These are phyloP conservation scores for Mentha longifolia DNA, from an alignment of 257 asterid species.

Conservation along the genomic window DNA sequence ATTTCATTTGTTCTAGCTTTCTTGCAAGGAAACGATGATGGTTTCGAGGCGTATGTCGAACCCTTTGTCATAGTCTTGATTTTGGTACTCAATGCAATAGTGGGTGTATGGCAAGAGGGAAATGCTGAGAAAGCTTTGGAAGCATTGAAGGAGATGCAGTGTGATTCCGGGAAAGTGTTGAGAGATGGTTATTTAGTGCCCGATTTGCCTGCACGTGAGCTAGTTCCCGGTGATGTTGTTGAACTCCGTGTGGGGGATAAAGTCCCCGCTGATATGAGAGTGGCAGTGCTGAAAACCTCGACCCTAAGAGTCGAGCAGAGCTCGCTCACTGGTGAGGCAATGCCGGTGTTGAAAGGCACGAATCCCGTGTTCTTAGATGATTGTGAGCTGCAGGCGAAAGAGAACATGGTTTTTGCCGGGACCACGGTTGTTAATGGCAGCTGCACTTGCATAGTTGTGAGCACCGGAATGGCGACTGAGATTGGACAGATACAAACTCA, in stretches of 20 bases:
- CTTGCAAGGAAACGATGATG: conserved; percentile 53
- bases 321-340: conserved; percentile 77
- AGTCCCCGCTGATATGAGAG: conserved; percentile 87
- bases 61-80: conserved; percentile 77
- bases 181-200: conserved; percentile 33
- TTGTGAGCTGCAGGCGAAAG: conserved; percentile 51
- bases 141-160: conserved; percentile 84
- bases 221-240: conserved; percentile 84
- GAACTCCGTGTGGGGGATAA: conserved; percentile 82
- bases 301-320: conserved; percentile 79
- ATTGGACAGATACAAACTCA: conserved; percentile 75
- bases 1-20: conserved; percentile 71
- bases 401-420: conserved; percentile 87
- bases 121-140: conserved; percentile 88
- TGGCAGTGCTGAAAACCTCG: conserved; percentile 64
- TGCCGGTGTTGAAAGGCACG: conserved; percentile 32
- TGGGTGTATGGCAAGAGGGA: conserved; percentile 89
- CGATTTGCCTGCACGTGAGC: conserved; percentile 65
- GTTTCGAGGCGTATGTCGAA: conserved; percentile 73
- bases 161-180: conserved; percentile 42
- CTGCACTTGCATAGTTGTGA: conserved; percentile 57
- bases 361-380: conserved; percentile 26
- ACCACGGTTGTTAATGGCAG: conserved; percentile 84
- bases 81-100: conserved; percentile 69
- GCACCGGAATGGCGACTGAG: conserved; percentile 77